phyloP scores from a whole-genome alignment of 768 basidiomycete species.

The Auricularia auricula-judae region DNA sequence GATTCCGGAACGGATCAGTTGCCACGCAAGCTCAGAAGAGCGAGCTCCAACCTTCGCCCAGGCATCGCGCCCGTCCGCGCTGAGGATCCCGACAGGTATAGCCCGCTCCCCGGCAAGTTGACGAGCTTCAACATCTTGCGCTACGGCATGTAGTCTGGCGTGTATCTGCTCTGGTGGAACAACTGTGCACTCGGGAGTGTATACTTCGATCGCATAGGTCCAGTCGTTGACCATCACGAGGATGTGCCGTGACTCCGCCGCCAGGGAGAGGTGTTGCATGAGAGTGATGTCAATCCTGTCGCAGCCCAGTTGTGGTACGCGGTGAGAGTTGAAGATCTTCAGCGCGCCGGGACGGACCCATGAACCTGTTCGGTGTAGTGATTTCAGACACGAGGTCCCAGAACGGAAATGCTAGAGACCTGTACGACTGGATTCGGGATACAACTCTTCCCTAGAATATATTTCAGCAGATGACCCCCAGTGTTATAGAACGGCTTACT shows the following conservation, averaged over 20 bases:
- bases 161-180: constrained; percentile 17
- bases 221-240: constrained; percentile 66
- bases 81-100: constrained; percentile 57
- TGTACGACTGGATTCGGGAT: constrained; percentile 61
- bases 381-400: not conserved
- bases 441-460: constrained; percentile 47
- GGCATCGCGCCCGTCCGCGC: constrained; percentile 66
- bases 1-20: not conserved
- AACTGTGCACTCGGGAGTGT: constrained; percentile 32
- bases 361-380: constrained; percentile 26
- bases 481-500: constrained; percentile 31
- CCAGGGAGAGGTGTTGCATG: constrained; percentile 27
- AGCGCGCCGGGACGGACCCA: constrained; percentile 52
- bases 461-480: not conserved
- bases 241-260: constrained; percentile 44
- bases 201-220: constrained; percentile 67
- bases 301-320: constrained; percentile 56
- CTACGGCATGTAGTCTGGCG: constrained; percentile 30
- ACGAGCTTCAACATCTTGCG: constrained; percentile 47
- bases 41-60: constrained; percentile 59
- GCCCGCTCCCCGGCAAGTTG: constrained; percentile 43
- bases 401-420: constrained; percentile 27
- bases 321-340: constrained; percentile 65
- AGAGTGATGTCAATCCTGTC: constrained; percentile 43
- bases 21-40: not conserved